Evolutionary conservation across 2,329 filamentous ascomycete species (phyloP), one percentile per base, ranked within the genome.

Genomic region (Ophiocordyceps australis): DNA sequence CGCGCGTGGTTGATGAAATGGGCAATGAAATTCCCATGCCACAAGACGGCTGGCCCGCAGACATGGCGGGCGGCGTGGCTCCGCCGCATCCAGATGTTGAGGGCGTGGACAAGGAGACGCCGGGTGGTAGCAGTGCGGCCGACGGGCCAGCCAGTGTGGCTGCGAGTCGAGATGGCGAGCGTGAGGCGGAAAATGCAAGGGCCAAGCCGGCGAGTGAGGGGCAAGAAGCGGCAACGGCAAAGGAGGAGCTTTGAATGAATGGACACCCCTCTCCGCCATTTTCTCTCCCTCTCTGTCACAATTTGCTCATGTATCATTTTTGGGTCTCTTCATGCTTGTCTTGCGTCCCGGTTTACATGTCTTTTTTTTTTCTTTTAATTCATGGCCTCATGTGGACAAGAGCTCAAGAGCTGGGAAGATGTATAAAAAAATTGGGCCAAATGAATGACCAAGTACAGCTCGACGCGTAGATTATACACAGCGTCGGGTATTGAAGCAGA

Each of bases 1-100:
- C 83, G 7, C 74, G 81, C 30, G 53, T 95, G 29, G 62, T 93
- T 21, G 82, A 93, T 49, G 68, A 67, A 27, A 49, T 71, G 22
- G 89, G 85, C 31, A 82, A 85, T 36, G 79, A 91, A 43, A 52
- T 93, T n/a, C 46, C 48, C 9, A 38, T 49, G 18, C 54, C 55
- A 10, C 46, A 49, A 14, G 59, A 51, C 20, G 56, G 46, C 14
- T 47, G 41, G 46, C 42, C 42, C 11, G 41, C 52, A 25, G 43
- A 46, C 16, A 38, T 46, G 24, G 48, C 35, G 11, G 53, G 37
- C 10, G 52, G 45, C 25, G 61, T 68, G 17, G 65, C 65, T 7
- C 65, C 65, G 19, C 65, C 65, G 12, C 65, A 71, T 37, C 65
- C 65, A 6, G 65, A 71, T 39, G 64, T 72, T 7, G 58, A 75